A percentile compares a stretch with the other conserved stretches of the same genome.
Conservation (phyloP, 805 yeast genomes). For the Lachancea mirantina region DNA sequence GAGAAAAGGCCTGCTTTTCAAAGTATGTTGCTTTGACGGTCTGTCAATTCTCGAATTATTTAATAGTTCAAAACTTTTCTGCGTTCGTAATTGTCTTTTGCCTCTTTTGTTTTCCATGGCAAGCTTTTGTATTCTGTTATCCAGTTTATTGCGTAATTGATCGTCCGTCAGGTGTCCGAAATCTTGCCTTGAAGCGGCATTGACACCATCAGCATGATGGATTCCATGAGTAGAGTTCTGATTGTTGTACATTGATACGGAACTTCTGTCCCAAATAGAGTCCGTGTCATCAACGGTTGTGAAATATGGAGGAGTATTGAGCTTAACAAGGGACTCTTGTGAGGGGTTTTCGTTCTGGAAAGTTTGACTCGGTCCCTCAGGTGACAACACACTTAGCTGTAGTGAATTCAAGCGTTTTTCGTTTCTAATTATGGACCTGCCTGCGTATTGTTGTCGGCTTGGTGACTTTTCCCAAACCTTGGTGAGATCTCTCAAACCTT, state of each 20-base stretch:
- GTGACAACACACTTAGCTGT: slow-evolving; percentile 16
- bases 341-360: not conserved
- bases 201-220: slow-evolving; percentile 3
- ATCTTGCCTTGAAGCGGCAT: slow-evolving; percentile 6
- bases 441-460: not conserved
- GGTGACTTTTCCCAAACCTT: slow-evolving; percentile 5
- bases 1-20: slow-evolving; percentile 18
- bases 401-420: slow-evolving; percentile 13
- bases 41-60: slow-evolving; percentile 9
- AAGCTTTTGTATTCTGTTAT: slow-evolving; percentile 23
- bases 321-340: too few species aligned
- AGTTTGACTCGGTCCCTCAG: too few species aligned
- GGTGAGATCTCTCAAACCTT: slow-evolving; percentile 4
- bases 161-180: slow-evolving; percentile 20
- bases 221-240: too few species aligned
- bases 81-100: slow-evolving; percentile 22
- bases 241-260: too few species aligned
- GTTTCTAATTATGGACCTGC: not conserved
- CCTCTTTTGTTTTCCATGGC: slow-evolving; percentile 28
- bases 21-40: slow-evolving; percentile 1
- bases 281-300: slow-evolving; percentile 14
- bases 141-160: slow-evolving; percentile 22
- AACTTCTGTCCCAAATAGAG: slow-evolving; percentile 8
- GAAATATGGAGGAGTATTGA: slow-evolving; percentile 11
- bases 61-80: slow-evolving; percentile 27